Base-by-base conservation (phyloP, 2,329 filamentous ascomycete species). In the Fusarium tricinctum region DNA sequence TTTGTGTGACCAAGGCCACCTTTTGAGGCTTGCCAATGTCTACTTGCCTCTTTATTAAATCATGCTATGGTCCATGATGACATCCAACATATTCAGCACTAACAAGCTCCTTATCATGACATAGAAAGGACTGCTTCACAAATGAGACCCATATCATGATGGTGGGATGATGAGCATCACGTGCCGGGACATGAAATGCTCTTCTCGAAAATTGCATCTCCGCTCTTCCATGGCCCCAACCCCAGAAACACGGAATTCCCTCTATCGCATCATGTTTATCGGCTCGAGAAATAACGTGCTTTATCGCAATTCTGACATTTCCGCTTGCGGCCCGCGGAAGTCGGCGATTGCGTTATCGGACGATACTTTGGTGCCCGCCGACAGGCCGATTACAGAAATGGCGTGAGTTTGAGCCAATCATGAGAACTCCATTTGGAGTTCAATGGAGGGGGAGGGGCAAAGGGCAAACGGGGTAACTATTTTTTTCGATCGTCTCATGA, bases 351-450 rank as follows among this genome's bases (percentile, higher is more conserved):
- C 62, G 66, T 59, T 71, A 68, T 66, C 50, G 44, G 46, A 19
- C 44, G 43, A 45, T 13, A 38, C 19, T 44, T 46, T 47, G 47
- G 50, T 57, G 58, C 38, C 60, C 42, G 59, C 71, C 73, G 73
- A 75, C 72, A 66, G 60, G 59, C 73, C 75, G 74, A 74, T 70
- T 65, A 47, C 32, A 26, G 30, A 63, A 65, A 79, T 79, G 76
- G 78, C 78, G 78, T 78, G 77, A 79, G 69, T 70, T 74, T 58
- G 52, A 59, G 65, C 71, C 70, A 71, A 68, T 73, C 71, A 66
- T 47, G 58, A 12, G 67, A 63, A 46, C 30, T 44, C 60, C 61
- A 74, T 70, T 71, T 71, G 58, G 55, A 49, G 50, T 42, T 44
- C 46, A 47, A 47, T 60, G 46, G 60, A 66, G 64, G 68, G 68